Evolutionary conservation across 495 filamentous ascomycete genomes (phyloP), one percentile per base, ranked within the genome.

Genomic region (Apiosordaria backusii): DNA sequence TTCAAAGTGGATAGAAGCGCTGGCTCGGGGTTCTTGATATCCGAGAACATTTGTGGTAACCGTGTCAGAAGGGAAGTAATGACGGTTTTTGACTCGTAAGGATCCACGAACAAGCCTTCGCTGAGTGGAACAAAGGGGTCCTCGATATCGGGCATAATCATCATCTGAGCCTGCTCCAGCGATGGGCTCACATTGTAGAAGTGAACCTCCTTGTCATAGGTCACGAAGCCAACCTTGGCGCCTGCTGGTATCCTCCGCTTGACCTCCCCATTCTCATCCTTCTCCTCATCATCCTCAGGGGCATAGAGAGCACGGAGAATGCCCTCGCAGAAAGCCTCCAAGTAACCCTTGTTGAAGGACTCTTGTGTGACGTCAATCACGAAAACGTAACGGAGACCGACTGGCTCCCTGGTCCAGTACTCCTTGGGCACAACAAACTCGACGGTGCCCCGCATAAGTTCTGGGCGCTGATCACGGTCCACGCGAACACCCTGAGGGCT

Each of bases 351-450:
- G 74, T 92, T 95, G 65, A 89, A 86, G 1, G 96, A 88, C 74
- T 96, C 93, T 69, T 93, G 91, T 52, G 89, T 92, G 26, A 93
- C 93, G 77, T 99, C 95, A 65, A 99, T 90, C 67, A 96, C 74
- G 76, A 99, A 98, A 24, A 99, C 81, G 82, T 89, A 95, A 65
- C 90, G 87, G 67, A 98, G 78, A 18, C 90, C 90, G 19, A 94
- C 90, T 0, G 93, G 96, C 75, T 96, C 91, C 78, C 95, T 96
- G 19, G 92, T 92, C 93, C 93, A 98, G 77, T 98, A 98, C 77
- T 99, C 95, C 78, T 97, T 98, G 50, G 95, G 95, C 5, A 98
- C 95, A 67, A 93, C 81, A 70, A 97, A 99, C 72, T 99, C 95
- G 40, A 97, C 93, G 0, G 95, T 98, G 24, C 95, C 95, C 66